These are phyloP conservation scores for Cucurbitaria berberidis DNA, from an alignment of 2,329 filamentous ascomycete genomes.

Conservation along the genomic window DNA sequence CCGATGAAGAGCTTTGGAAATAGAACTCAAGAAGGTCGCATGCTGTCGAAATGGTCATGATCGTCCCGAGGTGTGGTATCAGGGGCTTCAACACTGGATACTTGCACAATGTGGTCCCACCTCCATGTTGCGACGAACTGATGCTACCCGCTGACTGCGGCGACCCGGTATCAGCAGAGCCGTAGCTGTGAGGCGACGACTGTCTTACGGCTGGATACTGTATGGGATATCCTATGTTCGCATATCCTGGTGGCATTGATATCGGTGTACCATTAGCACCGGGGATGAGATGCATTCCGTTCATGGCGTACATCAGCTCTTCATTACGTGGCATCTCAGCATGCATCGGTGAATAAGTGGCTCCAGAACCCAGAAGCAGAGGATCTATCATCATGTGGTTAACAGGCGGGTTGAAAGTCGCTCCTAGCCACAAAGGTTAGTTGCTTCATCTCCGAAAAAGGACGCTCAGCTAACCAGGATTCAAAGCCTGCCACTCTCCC, in stretches of 20 bases:
- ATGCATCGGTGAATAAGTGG: slow-evolving; percentile 39
- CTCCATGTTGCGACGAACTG: slow-evolving; percentile 42
- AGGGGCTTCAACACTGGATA: slow-evolving; percentile 87
- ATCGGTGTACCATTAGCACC: slow-evolving; percentile 34
- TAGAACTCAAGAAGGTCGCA: slow-evolving; percentile 91
- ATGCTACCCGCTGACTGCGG: slow-evolving; percentile 45
- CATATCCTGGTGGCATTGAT: slow-evolving; percentile 39
- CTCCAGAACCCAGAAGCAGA: slow-evolving; percentile 39
- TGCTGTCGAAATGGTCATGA: slow-evolving; percentile 79
- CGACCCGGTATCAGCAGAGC: slow-evolving; percentile 45
- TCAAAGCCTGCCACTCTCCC: slow-evolving; percentile 39
- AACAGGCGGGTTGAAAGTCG: slow-evolving; percentile 37
- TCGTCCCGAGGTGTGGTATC: slow-evolving; percentile 77
- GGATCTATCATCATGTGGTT: slow-evolving; percentile 49
- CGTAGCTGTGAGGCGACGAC: slow-evolving; percentile 44
- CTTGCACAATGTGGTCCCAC: slow-evolving; percentile 51
- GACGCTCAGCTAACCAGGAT: slow-evolving; percentile 29
- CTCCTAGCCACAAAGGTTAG: slow-evolving; percentile 18
- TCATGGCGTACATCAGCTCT: slow-evolving; percentile 47
- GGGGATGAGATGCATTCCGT: slow-evolving; percentile 44
- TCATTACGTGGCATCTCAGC: slow-evolving; percentile 41
- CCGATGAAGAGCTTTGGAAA: slow-evolving; percentile 86
- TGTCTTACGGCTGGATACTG: slow-evolving; percentile 40
- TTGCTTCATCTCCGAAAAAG: background rate
- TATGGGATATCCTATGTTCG: slow-evolving; percentile 41